These are phyloP conservation scores for Conringia planisiliqua DNA, from an alignment of 345 rosid genomes.

Conservation along the genomic window DNA sequence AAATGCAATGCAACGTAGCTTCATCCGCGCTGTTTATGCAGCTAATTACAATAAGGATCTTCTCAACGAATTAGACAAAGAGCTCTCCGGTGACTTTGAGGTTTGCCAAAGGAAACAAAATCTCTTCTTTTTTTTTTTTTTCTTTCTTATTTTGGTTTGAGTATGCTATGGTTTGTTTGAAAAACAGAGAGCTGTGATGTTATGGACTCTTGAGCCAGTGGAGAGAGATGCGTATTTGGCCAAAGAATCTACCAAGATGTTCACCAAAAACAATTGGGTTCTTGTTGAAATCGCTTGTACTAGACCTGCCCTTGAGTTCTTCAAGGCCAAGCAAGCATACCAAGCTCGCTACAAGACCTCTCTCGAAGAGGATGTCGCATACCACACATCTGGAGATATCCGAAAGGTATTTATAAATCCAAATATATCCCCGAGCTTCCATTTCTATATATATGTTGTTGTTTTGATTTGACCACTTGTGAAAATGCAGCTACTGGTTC, in stretches of 20 bases:
- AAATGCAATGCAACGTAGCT: conserved; percentile 62
- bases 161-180: conserved; percentile 1
- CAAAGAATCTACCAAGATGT: conserved; percentile 68
- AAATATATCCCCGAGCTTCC: no score
- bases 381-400: conserved; percentile 67
- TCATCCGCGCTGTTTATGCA: conserved; percentile 50
- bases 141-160: background rate
- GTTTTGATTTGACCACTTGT: no score
- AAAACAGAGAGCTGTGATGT: conserved; percentile 54
- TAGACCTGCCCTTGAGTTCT: conserved; percentile 59
- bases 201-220: conserved; percentile 72
- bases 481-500: conserved; percentile 65
- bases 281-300: conserved; percentile 83
- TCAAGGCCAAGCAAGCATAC: conserved; percentile 65
- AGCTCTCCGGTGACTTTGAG: conserved; percentile 85
- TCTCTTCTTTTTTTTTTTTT: background rate
- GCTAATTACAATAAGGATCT: conserved; percentile 70
- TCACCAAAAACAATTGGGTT: conserved; percentile 67
- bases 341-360: conserved; percentile 76
- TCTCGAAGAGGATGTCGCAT: conserved; percentile 87
- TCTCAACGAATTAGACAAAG: conserved; percentile 56
- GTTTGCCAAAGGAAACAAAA: conserved; percentile 25
- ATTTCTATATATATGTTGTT: no score
- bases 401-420: conserved; percentile 54
- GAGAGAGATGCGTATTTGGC: conserved; percentile 83